Evolutionary conservation across 192 early-diverging fungal species (phyloP), one percentile per base, ranked within the genome.

Genomic region (Borealophlyctis nickersoniae): DNA sequence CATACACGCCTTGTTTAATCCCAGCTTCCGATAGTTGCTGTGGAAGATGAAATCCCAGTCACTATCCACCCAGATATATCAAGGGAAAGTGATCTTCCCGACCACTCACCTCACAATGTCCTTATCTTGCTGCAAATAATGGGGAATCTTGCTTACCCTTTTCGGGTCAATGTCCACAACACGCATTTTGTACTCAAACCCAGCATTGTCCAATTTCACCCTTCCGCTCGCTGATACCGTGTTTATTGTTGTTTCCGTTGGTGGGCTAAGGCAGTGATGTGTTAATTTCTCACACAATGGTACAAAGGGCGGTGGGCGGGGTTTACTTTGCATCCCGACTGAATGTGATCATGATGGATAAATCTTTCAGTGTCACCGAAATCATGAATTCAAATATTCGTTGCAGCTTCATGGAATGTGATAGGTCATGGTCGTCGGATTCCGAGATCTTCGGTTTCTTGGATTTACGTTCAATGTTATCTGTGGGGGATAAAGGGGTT

Each of bases 91-190:
- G n/a, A n/a, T n/a, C n/a, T n/a, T n/a, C n/a, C n/a, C n/a, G n/a
- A n/a, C n/a, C n/a, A 56, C 66, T 52, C 72, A 69, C 2, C 66
- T 56, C 0, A 87, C 81, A 35, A 91, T 87, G 5, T 51, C 52
- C 35, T 74, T 75, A 66, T 88, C 85, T 49, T 76, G 74, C 52
- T 71, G 66, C 24, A 65, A 71, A 58, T 88, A 85, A 33, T 49
- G 52, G 9, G 81, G 79, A 2, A 91, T 67, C 31, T 87, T 87
- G 36, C 49, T 39, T 7, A 87, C 67, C 48, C 77, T 73, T 58
- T 91, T 92, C 9, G 87, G 81, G 64, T 92, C 91, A 24, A 89
- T 68, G 67, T 92, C 91, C 5, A 92, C 74, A 27, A 87, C 66
- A 2, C 69, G 77, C 33, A 89, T 62, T 36, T 71, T 80, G 62